phyloP scores from a whole-genome alignment of 2,329 filamentous ascomycete species.

The Bretziella fagacearum region DNA sequence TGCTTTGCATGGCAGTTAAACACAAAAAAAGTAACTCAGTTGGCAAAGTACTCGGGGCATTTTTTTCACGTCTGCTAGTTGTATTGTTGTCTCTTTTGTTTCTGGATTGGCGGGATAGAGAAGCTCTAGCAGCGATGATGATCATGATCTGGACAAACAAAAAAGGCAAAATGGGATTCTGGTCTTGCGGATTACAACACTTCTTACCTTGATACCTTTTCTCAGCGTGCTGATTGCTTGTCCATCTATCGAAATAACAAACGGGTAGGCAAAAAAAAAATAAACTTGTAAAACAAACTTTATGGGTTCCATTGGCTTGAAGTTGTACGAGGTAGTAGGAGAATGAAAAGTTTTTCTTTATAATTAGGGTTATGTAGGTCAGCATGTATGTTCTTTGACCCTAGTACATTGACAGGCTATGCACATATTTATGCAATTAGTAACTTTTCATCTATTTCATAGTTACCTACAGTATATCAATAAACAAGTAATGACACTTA shows the following conservation, averaged over 20 bases:
- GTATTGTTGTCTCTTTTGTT: constrained; percentile 8
- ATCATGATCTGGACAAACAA: constrained; percentile 15
- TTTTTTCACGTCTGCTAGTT: constrained; percentile 12
- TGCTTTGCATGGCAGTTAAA: constrained; percentile 30
- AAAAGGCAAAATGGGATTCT: constrained; percentile 15
- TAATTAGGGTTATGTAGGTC: background rate
- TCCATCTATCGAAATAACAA: constrained; percentile 4
- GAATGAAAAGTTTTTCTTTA: background rate
- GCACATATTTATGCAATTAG: background rate
- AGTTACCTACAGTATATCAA: background rate
- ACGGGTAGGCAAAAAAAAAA: constrained; percentile 14
- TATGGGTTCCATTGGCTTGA: no score
- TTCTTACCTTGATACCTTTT: constrained; percentile 7
- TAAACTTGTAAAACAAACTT: constrained; percentile 11
- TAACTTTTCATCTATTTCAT: background rate
- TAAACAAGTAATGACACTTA: background rate
- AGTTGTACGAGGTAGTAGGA: no score
- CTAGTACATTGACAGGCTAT: background rate
- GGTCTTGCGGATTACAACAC: constrained; percentile 11
- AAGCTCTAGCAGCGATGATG: constrained; percentile 14
- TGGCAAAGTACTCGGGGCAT: constrained; percentile 22
- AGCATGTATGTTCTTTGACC: no score
- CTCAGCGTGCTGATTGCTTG: constrained; percentile 10
- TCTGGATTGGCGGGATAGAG: constrained; percentile 12
- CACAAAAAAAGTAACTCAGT: constrained; percentile 28